These are phyloP conservation scores for Corchorus capsularis DNA, from an alignment of 345 rosid genomes.

Conservation along the genomic window DNA sequence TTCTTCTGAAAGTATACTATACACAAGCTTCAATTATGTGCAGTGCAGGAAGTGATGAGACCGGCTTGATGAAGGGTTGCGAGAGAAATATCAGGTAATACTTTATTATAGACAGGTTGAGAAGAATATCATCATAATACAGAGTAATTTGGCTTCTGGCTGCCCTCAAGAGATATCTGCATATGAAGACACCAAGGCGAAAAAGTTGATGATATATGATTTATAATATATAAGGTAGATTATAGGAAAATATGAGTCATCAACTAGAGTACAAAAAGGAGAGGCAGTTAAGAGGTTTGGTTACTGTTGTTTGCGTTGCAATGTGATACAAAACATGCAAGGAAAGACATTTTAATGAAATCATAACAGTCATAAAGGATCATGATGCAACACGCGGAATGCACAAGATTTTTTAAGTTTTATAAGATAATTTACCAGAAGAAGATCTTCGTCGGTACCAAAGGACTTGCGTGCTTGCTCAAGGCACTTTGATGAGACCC, in stretches of 20 bases:
- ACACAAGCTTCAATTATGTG: conserved; percentile 17
- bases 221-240: no score
- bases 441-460: conserved; percentile 90
- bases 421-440: conserved; percentile 52
- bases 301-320: background rate
- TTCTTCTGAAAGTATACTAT: conserved; percentile 1
- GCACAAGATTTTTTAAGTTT: background rate
- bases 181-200: background rate
- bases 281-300: background rate
- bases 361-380: background rate
- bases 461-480: conserved; percentile 76
- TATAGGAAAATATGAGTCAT: background rate
- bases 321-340: background rate
- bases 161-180: conserved; percentile 45
- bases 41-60: conserved; percentile 6
- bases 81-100: no score
- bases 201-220: background rate
- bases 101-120: background rate
- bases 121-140: conserved; percentile 3
- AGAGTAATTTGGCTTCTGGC: conserved; percentile 13
- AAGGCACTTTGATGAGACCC: conserved; percentile 64
- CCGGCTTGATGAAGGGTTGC: background rate
- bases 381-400: background rate
- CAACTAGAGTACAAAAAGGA: background rate
- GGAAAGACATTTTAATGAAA: conserved; percentile 4